Evolutionary conservation across 345 rosid species (phyloP).

Genomic region (Eucalyptus cladocalyx): DNA sequence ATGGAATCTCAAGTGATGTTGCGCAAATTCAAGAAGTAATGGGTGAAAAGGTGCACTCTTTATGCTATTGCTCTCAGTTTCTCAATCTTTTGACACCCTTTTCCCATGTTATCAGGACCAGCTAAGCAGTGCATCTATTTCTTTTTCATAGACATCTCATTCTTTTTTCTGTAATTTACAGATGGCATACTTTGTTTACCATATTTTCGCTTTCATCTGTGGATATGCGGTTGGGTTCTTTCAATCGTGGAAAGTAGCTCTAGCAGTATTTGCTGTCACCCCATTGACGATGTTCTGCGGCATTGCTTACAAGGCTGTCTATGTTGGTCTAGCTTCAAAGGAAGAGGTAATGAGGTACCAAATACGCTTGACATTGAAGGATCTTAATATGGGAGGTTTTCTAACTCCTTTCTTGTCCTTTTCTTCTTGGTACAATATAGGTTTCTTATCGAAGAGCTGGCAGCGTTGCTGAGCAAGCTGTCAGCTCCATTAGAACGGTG

Average conservation of each 20-base stretch:
- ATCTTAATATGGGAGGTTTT: neutral
- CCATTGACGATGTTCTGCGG: slow-evolving; percentile 58
- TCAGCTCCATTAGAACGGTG: slow-evolving; percentile 45
- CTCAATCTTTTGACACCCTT: neutral
- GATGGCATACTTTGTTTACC: slow-evolving; percentile 59
- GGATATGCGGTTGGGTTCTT: slow-evolving; percentile 45
- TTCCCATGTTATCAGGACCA: neutral
- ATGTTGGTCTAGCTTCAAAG: slow-evolving; percentile 45
- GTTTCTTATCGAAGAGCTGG: slow-evolving; percentile 44
- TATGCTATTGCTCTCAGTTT: neutral
- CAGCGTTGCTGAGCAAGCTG: slow-evolving; percentile 42
- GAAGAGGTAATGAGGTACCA: slow-evolving; percentile 29
- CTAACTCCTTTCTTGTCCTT: neutral
- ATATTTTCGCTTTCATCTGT: slow-evolving; percentile 36
- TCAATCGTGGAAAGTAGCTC: slow-evolving; percentile 41
- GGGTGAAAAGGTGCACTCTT: slow-evolving; percentile 46
- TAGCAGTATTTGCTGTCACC: slow-evolving; percentile 39
- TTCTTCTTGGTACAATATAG: neutral
- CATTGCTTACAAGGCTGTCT: slow-evolving; percentile 56
- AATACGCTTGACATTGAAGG: neutral
- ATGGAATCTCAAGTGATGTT: slow-evolving; percentile 63
- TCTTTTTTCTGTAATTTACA: slow-evolving; percentile 1
- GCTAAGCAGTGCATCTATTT: neutral
- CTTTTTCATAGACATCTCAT: neutral
- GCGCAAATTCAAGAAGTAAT: slow-evolving; percentile 65